Conservation (phyloP, 2,329 filamentous ascomycete species). For the Venturiaceae sp. region DNA sequence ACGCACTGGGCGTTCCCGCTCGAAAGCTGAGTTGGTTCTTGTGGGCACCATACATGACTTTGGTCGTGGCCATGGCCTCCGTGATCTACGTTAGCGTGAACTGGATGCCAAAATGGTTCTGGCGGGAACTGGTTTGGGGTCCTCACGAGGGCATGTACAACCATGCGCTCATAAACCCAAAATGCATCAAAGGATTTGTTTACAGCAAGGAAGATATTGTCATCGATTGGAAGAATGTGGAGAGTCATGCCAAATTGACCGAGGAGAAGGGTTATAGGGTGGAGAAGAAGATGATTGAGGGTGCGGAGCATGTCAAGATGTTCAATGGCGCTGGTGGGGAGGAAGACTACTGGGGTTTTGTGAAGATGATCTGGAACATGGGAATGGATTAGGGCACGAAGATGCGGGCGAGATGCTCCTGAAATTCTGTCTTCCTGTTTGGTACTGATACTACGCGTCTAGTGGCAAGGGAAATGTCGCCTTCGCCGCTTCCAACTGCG, state of each 20-base stretch:
- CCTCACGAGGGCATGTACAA: not conserved
- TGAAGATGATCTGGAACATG: not conserved
- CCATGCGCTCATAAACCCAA: conserved; percentile 9
- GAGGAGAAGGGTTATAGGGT: conserved; percentile 39
- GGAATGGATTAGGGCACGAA: not conserved
- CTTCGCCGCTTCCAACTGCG: not conserved
- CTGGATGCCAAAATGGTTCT: not conserved
- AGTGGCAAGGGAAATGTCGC: not conserved
- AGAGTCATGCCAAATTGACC: conserved; percentile 42
- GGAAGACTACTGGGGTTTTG: not conserved
- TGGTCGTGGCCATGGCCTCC: not conserved
- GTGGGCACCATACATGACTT: not conserved
- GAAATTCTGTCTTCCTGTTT: not conserved
- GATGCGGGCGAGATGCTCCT: not conserved
- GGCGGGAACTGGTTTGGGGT: not conserved
- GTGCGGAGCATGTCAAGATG: conserved; percentile 43
- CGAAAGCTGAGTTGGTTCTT: conserved; percentile 10
- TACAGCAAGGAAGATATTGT: conserved; percentile 51
- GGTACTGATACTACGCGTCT: not conserved
- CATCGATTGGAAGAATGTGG: conserved; percentile 46
- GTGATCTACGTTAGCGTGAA: conserved; percentile 7
- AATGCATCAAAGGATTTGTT: conserved; percentile 42
- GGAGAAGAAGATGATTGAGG: conserved; percentile 44
- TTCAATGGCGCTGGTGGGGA: not conserved
- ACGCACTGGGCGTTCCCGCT: conserved; percentile 12